Base-by-base conservation (phyloP, 192 early-diverging fungal species). In the Entomortierella chlamydospora region DNA sequence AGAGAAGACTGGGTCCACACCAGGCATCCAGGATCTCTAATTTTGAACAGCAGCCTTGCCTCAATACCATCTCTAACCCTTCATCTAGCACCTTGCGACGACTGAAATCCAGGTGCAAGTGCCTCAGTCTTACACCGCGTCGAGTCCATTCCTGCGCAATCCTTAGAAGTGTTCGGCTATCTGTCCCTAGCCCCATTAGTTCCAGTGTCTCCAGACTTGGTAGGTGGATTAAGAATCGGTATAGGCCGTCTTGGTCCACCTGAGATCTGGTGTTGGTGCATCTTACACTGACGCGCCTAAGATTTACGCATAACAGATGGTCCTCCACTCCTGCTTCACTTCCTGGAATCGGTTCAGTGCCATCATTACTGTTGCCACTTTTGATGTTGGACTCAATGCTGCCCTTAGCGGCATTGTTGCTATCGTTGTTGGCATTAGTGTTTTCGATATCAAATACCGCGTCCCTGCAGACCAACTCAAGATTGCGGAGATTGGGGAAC, bases 121-220 rank as follows among this genome's bases (percentile, higher is more conserved):
- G 52, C 50, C 42, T 73, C 50, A 60, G 28, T 45, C 31, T 55
- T 28, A 60, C 39, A 17, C 39, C 29, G 20, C 18, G 55, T 13
- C 62, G 72, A 37, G 62, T 66, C 72, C 72, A 73, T 15, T 13
- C 57, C 23, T 66, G 61, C 23, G 62, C 62, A 6, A 66, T 39
- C 5, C 55, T 29, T 22, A 66, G 2, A 7, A 73, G 29, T 0
- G 29, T 42, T 37, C 50, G 62, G 10, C 31, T 20, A 12, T 29
- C 50, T 13, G 6, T 50, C n/a, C 39, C 33, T 4, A 58, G 4
- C 10, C 72, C 72, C 15, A 31, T 25, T 10, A 73, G 56, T n/a
- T 73, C 63, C 41, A 73, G 30, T 42, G 37, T 42, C 20, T 55
- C 34, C 8, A 73, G 1, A 11, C 10, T 31, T 1, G 47, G 62